These are phyloP conservation scores for Datura wrightii DNA, from an alignment of 257 asterid species.

Conservation along the genomic window DNA sequence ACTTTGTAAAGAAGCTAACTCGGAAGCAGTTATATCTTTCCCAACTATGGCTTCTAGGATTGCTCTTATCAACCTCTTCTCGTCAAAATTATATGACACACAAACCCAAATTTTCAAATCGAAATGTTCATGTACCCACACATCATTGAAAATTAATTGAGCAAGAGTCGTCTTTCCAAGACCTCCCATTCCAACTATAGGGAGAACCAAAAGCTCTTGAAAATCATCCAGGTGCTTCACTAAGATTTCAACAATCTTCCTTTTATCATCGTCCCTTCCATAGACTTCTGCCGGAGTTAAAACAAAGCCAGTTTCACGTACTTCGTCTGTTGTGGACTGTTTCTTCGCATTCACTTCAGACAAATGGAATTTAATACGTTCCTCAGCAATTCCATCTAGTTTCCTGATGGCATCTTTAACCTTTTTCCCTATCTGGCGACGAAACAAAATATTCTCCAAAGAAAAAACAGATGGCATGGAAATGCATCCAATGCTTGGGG, in stretches of 20 bases:
- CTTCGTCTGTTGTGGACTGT: not conserved
- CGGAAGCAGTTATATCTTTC: constrained; percentile 6
- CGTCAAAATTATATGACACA: constrained; percentile 30
- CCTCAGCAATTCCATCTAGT: constrained; percentile 39
- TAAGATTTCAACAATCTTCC: constrained; percentile 40
- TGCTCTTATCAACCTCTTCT: constrained; percentile 24
- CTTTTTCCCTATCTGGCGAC: constrained; percentile 35
- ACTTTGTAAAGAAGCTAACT: constrained; percentile 36
- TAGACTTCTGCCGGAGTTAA: constrained; percentile 33
- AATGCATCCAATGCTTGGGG: constrained; percentile 5
- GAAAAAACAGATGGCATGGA: not conserved
- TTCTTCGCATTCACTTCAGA: constrained; percentile 7
- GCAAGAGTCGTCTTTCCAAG: constrained; percentile 46
- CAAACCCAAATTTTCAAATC: constrained; percentile 41
- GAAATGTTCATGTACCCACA: constrained; percentile 27
- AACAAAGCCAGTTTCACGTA: constrained; percentile 44
- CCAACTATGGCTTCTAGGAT: constrained; percentile 30
- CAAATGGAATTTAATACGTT: constrained; percentile 37
- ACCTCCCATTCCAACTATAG: constrained; percentile 40
- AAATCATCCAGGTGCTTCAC: constrained; percentile 23
- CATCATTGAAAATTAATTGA: constrained; percentile 35
- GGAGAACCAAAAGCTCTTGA: constrained; percentile 32
- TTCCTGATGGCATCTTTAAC: constrained; percentile 30
- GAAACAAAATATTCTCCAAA: constrained; percentile 28
- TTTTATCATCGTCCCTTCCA: constrained; percentile 41